Evolutionary conservation across 768 basidiomycete genomes (phyloP), one percentile per base, ranked within the genome.

Genomic region (Macrolepiota dolichaula): DNA sequence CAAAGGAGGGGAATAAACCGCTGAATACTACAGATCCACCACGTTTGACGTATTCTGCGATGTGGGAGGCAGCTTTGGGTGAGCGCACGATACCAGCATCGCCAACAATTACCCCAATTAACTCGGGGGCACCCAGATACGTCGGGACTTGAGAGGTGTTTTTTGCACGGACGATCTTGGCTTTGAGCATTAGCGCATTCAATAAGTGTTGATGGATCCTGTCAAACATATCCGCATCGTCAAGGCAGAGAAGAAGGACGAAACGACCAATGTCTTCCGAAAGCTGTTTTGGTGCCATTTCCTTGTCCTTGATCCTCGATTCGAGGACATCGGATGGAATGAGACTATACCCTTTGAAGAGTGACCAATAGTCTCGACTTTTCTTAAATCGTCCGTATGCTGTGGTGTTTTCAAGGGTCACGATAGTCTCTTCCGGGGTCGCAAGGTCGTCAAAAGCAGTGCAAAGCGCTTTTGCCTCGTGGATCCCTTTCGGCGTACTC

Each of bases 21-120:
- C 73, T 76, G 37, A 78, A 53, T 4, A 78, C 70, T 32, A 74
- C 72, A n/a, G 67, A 66, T 10, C 80, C 79, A 10, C 79, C 79
- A 3, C 57, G 57, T 56, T 72, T 75, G 22, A 67, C 69, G 58
- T 74, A 81, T n/a, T 71, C 66, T 47, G 77, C 74, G 19, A 81
- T 68, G 42, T 73, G 69, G 5, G 63, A 49, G 17, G 74, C 64
- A 1, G 75, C 61, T 0, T 53, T 63, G 52, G 70, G 67, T 9
- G 53, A 62, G 6, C 67, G 57, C 7, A 67, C 44, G 37, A 81
- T 72, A 9, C 66, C 74, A 11, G 72, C 67, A 61, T 82, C 79
- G 0, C 71, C 71, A 27, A 77, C 67, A 32, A 79, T 66, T 19
- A 80, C 73, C 15, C 71, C 73, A 4, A 58, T 54, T 32, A 77